These are phyloP conservation scores for Cryptosporidium felis DNA, from an alignment of 169 alveolate species.

Conservation along the genomic window DNA sequence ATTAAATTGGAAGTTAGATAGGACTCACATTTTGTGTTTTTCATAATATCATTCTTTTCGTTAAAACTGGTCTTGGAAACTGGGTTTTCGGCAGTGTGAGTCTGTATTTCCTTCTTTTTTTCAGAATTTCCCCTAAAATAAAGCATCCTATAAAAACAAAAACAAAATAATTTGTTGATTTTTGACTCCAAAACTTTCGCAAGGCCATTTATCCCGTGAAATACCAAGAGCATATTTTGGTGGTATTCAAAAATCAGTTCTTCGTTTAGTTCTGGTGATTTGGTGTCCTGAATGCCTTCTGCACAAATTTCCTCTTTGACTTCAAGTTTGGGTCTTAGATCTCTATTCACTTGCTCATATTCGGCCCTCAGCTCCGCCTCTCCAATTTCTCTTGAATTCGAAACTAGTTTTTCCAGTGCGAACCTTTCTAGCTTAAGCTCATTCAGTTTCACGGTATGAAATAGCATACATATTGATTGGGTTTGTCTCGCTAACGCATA, in stretches of 20 bases:
- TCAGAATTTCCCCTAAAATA: too few relatives aligned
- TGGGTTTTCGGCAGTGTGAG: too few relatives aligned
- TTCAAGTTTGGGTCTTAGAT: too few relatives aligned
- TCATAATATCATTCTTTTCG: too few relatives aligned
- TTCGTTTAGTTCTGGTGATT: constrained; percentile 2
- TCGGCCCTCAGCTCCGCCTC: too few relatives aligned
- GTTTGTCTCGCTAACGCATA: constrained; percentile 69
- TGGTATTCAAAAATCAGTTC: constrained; percentile 14
- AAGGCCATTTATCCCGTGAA: background rate
- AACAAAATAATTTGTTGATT: background rate
- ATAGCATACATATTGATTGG: constrained; percentile 57
- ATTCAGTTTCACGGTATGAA: constrained; percentile 4
- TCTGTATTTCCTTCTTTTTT: too few relatives aligned
- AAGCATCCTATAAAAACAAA: background rate
- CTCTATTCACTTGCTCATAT: too few relatives aligned
- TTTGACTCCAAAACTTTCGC: background rate
- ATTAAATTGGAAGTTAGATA: background rate
- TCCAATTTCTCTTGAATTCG: background rate
- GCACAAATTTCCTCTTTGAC: too few relatives aligned
- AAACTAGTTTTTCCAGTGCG: constrained; percentile 4
- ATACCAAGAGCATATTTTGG: background rate
- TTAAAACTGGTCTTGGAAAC: too few relatives aligned
- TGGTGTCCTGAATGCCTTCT: too few relatives aligned
- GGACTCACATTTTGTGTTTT: background rate
- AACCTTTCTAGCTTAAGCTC: constrained; percentile 27